Evolutionary conservation across 352 stramenopile species (phyloP), one percentile per base, ranked within the genome.

Genomic region (Phytophthora constricta): DNA sequence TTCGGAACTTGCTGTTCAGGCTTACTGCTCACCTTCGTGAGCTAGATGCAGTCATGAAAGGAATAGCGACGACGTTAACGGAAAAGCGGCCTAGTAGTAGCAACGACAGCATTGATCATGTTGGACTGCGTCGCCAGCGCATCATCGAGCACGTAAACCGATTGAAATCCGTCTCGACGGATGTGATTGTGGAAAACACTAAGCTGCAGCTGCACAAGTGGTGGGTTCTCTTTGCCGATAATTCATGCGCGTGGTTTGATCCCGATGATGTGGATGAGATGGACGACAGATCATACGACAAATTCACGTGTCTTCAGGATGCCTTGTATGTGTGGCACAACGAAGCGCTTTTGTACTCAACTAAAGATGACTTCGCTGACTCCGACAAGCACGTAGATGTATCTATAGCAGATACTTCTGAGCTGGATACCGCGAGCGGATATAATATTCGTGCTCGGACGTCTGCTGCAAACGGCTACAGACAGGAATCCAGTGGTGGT

Each of bases 281-380:
- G 42, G 70, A 84, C 16, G 70, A 77, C 23, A 60, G 80, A 48
- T 91, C 84, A 5, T 93, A 93, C 58, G 85, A 93, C 72, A 91
- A 90, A 50, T 93, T 92, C 33, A 93, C 86, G 13, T 93, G 86
- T 62, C 72, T 93, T 10, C 86, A 93, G 67, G 86, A 93, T 42
- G 86, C 83, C 4, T 58, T 93, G 33, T 80, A 77, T 19, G 79
- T 92, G 51, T 93, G 86, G 86, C 86, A 93, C 49, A 83, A 87
- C 11, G 53, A 77, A 27, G 76, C 64, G 3, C 58, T 93, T 28
- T 42, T 82, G 45, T 93, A 93, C 58, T 82, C 81, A 23, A 72
- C 77, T 8, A 88, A 83, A 23, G 84, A 92, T 37, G 66, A 79
- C n/a, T 75, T 76, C 22, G 70, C 68, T 5, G 48, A 64, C 17